Evolutionary conservation across 2,329 filamentous ascomycete species (phyloP), one percentile per base, ranked within the genome.

Genomic region (Penicillium sp.): DNA sequence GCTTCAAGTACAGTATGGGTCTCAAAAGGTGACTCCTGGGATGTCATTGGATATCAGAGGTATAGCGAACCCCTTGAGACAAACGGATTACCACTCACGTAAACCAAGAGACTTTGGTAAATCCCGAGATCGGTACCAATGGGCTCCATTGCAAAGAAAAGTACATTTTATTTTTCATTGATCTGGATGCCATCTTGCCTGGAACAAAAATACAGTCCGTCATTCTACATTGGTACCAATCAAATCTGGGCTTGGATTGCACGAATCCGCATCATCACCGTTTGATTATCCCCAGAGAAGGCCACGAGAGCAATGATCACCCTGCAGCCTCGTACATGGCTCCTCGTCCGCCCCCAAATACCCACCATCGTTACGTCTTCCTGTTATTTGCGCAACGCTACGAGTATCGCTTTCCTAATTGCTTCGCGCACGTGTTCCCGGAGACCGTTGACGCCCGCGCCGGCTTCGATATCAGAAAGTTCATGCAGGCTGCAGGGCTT

Each of bases 401-500:
- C 5, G 36, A 38, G 0, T 73, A 71, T 48, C n/a, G n/a, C 1
- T 66, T 72, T 21, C 72, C 71, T 0, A 27, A 40, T 1, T 70
- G 60, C 60, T 77, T 68, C 39, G 40, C 56, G 29, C 55, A 67
- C 24, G 67, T 74, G 11, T 62, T 68, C n/a, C 69, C 70, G 0
- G 48, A 45, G 14, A 67, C 66, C 0, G 38, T 53, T 7, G 56
- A 64, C 4, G 60, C 55, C n/a, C 61, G 63, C 53, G 59, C 54
- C 0, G 65, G 67, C 10, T 77, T 77, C 54, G 67, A 77, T 45
- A 59, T 72, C 0, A 57, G 50, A 4, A 57, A 61, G 22, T 77
- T 78, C 56, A 61, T 71, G 3, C 44, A 54, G 1, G 72, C 70
- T 2, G 61, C 71, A 2, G 64, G 60, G 1, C 48, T 78, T 10